Conservation (phyloP, 495 filamentous ascomycete species). For the Cercophora samala region DNA sequence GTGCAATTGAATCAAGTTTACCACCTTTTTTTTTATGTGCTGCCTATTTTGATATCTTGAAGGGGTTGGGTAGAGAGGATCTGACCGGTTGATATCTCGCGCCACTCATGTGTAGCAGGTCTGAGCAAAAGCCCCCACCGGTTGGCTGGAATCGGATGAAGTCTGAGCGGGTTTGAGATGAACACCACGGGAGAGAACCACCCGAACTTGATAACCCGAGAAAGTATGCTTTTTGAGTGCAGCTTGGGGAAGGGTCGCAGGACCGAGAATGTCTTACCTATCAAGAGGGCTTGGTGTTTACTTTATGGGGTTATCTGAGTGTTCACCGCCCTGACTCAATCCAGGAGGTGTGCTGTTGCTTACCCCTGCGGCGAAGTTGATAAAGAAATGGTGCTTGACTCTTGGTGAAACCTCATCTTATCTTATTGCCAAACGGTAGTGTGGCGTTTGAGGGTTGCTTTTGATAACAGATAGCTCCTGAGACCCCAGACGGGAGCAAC, state of each 20-base stretch:
- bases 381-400: not conserved
- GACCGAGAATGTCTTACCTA: not conserved
- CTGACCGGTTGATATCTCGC: not conserved
- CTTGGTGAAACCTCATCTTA: constrained; percentile 1
- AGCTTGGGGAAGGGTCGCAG: not conserved
- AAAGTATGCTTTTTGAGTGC: not conserved
- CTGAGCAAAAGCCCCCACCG: not conserved
- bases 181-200: not conserved
- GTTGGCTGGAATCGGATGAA: not conserved
- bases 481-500: not conserved
- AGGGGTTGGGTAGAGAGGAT: not conserved
- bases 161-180: not conserved
- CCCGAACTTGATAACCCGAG: not conserved
- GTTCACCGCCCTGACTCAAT: constrained; percentile 1
- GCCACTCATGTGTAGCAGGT: not conserved
- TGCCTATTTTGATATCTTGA: not conserved
- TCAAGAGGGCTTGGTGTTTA: not conserved
- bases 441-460: not conserved
- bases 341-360: not conserved
- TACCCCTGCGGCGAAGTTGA: constrained; percentile 5
- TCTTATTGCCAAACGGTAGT: not conserved
- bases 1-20: constrained; percentile 44
- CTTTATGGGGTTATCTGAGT: not conserved
- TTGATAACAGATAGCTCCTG: not conserved
- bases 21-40: not conserved